phyloP scores from a whole-genome alignment of 2,329 filamentous ascomycete genomes.

The Paecilomyces formosus region DNA sequence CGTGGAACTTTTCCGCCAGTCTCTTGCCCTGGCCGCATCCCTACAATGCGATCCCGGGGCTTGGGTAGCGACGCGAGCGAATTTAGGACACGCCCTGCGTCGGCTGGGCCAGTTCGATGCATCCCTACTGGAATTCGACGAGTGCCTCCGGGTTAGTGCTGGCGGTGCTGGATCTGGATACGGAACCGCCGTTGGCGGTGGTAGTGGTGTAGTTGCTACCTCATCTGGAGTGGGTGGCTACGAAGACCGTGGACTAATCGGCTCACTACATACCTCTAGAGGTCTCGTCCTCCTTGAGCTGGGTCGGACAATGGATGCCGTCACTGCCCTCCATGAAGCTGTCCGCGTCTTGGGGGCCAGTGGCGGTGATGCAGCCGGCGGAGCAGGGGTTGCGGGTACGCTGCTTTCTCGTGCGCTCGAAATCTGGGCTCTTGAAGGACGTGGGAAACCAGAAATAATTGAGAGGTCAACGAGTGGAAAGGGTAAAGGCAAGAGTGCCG shows the following conservation, averaged over 20 bases:
- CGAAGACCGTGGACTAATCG: slow-evolving; percentile 39
- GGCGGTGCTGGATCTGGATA: slow-evolving; percentile 74
- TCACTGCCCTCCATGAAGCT: slow-evolving; percentile 70
- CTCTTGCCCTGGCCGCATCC: slow-evolving; percentile 68
- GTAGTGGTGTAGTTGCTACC: slow-evolving; percentile 23
- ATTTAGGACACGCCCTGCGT: slow-evolving; percentile 81
- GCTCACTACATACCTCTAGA: slow-evolving; percentile 46
- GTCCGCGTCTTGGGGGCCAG: slow-evolving; percentile 39
- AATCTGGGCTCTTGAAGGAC: slow-evolving; percentile 37
- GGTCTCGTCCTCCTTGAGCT: slow-evolving; percentile 78
- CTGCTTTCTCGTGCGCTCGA: slow-evolving; percentile 38
- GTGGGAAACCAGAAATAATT: slow-evolving; percentile 15
- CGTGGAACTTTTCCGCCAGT: slow-evolving; percentile 67
- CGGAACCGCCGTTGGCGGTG: slow-evolving; percentile 50
- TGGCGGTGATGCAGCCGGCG: slow-evolving; percentile 40
- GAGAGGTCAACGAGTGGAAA: slow-evolving; percentile 2
- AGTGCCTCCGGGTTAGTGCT: slow-evolving; percentile 69
- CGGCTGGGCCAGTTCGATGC: slow-evolving; percentile 61
- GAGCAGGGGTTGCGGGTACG: slow-evolving; percentile 40
- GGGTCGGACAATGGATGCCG: slow-evolving; percentile 66
- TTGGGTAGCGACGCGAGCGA: slow-evolving; percentile 77
- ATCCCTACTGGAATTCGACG: slow-evolving; percentile 74
- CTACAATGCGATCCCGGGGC: slow-evolving; percentile 76
- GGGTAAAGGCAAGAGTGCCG: slow-evolving; percentile 13
- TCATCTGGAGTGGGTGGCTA: slow-evolving; percentile 38